Base-by-base conservation (phyloP, 169 alveolate genomes). In the Plasmodium fragile region DNA sequence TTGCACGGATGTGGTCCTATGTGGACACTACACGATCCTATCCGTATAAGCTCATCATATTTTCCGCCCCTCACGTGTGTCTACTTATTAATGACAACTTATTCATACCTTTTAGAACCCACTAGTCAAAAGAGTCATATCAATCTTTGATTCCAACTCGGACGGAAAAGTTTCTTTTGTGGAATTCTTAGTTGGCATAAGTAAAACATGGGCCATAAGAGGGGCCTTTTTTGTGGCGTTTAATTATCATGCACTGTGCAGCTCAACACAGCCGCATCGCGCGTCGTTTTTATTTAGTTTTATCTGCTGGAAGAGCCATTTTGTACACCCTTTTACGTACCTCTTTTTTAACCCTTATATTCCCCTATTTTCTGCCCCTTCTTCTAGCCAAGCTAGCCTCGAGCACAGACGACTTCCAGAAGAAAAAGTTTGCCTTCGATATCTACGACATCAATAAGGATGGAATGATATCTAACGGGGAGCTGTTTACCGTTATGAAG, bases 381-480 rank as follows among this genome's bases (percentile, higher is more conserved):
- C 28, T 30, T 92, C 18, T 92, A 75, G 98, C 98, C 4, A 97
- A 96, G 94, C 84, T 97, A 41, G 98, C 98, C 11, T 98, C 98
- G 6, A 98, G 97, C 25, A 97, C 99, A 16, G 98, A 98, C 71
- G 98, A 98, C 65, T 98, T 97, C 69, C 99, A 98, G 93, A 98
- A 98, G 95, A 96, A 98, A 77, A 96, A 98, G 71, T 98, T 99
- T 93, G 99, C 99, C 71, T 99, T 99, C 95, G 98, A 98, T 93
- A 98, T 99, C 22, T 99, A 98, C 96, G 99, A 98, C 95, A 97
- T 98, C 49, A 98, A 98, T 95, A 96, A 97, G 52, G 99, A 99
- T 95, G 99, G 99, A 52, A 98, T 94, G 97, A 98, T 99, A 55
- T 98, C 99, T 39, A 99, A 99, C 93, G 99, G 99, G 41, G 99